These are phyloP conservation scores for Acorus gramineus DNA, from an alignment of 106 monocot species.

Conservation along the genomic window DNA sequence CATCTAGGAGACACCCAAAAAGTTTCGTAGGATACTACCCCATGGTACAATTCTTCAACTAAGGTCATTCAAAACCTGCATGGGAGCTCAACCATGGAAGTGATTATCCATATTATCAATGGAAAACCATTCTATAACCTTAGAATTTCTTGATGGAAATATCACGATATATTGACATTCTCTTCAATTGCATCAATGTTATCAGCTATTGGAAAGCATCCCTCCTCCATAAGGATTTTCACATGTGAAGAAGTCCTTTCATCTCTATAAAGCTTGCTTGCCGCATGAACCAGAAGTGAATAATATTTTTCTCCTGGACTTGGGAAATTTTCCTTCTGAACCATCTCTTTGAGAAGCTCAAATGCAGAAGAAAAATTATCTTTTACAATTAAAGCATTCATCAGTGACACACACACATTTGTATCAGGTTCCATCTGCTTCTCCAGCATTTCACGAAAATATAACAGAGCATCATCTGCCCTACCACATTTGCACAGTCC, in stretches of 20 bases:
- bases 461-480: conserved; percentile 34
- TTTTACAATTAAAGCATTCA: conserved; percentile 49
- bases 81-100: too few species aligned
- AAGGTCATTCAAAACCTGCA: too few species aligned
- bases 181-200: too few species aligned
- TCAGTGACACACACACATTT: conserved; percentile 33
- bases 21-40: too few species aligned
- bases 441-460: conserved; percentile 53
- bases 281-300: conserved; percentile 34
- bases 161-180: too few species aligned
- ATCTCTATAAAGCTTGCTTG: conserved; percentile 29
- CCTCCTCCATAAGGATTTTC: conserved; percentile 24
- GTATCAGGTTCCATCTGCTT: conserved; percentile 39
- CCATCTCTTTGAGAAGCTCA: conserved; percentile 50
- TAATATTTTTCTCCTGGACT: conserved; percentile 26
- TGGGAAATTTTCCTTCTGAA: conserved; percentile 18
- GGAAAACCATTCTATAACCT: too few species aligned
- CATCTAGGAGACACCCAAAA: too few species aligned
- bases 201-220: conserved; percentile 13
- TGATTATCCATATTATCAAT: too few species aligned
- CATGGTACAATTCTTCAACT: too few species aligned
- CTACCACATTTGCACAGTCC: conserved; percentile 69
- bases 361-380: conserved; percentile 29
- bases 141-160: too few species aligned
- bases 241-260: conserved; percentile 25